These are phyloP conservation scores for Fusarium citri DNA, from an alignment of 2,329 filamentous ascomycete genomes.

Conservation along the genomic window DNA sequence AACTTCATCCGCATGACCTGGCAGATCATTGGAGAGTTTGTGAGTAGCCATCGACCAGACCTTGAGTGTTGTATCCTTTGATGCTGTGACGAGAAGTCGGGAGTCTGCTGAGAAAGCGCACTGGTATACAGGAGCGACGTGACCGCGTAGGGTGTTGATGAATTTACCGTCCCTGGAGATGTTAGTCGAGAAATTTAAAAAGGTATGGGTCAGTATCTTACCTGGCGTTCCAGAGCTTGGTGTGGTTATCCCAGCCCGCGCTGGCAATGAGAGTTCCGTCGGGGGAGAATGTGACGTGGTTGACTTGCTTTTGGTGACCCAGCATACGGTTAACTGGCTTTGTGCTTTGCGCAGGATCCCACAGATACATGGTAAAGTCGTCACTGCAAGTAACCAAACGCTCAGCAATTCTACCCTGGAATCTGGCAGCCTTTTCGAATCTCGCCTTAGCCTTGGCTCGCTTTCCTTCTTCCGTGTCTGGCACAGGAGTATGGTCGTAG, in stretches of 20 bases:
- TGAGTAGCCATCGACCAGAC: constrained; percentile 91
- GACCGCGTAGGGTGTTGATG: constrained; percentile 86
- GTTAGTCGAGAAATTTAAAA: constrained; percentile 20
- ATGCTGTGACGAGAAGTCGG: constrained; percentile 85
- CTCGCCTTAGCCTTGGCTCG: constrained; percentile 79
- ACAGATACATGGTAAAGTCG: constrained; percentile 96
- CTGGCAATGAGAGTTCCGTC: constrained; percentile 90
- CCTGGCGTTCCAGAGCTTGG: constrained; percentile 88
- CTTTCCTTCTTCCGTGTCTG: constrained; percentile 76
- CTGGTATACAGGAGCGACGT: constrained; percentile 91
- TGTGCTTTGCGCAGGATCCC: constrained; percentile 81
- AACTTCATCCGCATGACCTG: constrained; percentile 92
- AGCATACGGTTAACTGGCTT: constrained; percentile 90
- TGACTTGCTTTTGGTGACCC: constrained; percentile 97
- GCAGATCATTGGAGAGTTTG: constrained; percentile 83
- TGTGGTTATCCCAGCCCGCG: constrained; percentile 92
- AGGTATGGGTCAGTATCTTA: constrained; percentile 53
- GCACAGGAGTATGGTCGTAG: constrained; percentile 82
- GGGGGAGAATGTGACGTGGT: constrained; percentile 93
- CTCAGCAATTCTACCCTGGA: constrained; percentile 82
- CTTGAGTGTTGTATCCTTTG: constrained; percentile 93
- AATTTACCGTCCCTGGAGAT: constrained; percentile 73
- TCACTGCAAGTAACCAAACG: constrained; percentile 90
- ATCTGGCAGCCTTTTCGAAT: constrained; percentile 85
- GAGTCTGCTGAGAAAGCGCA: constrained; percentile 93